Evolutionary conservation across 768 basidiomycete genomes (phyloP).

Genomic region (Leucocoprinus leucothites): DNA sequence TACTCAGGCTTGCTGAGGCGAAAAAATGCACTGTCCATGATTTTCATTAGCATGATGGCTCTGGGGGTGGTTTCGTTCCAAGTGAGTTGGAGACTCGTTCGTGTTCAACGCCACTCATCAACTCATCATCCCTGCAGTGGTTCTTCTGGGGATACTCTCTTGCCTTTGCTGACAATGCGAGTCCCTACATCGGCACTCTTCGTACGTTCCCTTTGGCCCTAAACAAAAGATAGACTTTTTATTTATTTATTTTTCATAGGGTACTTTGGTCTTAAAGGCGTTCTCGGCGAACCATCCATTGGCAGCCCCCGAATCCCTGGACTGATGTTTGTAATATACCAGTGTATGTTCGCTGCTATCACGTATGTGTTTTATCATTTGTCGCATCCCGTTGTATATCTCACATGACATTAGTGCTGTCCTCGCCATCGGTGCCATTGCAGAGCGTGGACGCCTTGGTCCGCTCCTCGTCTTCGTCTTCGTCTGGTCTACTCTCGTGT

Average conservation of each 20-base stretch:
- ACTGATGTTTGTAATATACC: slow-evolving; percentile 80
- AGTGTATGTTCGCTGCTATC: slow-evolving; percentile 88
- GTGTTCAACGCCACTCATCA: background rate
- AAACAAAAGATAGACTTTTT: background rate
- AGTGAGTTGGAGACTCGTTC: slow-evolving; percentile 45
- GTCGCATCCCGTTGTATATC: background rate
- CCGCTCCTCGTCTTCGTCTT: slow-evolving; percentile 91
- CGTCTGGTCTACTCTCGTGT: slow-evolving; percentile 84
- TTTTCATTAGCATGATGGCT: slow-evolving; percentile 66
- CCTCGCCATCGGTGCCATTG: slow-evolving; percentile 88
- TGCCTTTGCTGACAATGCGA: slow-evolving; percentile 78
- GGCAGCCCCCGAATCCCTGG: slow-evolving; percentile 71
- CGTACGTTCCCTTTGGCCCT: slow-evolving; percentile 38
- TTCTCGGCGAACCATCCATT: slow-evolving; percentile 71
- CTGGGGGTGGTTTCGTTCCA: slow-evolving; percentile 83
- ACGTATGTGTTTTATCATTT: slow-evolving; percentile 47
- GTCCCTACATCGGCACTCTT: slow-evolving; percentile 81
- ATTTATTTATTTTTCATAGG: slow-evolving; percentile 31
- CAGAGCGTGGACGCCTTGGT: slow-evolving; percentile 83
- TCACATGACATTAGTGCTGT: slow-evolving; percentile 56
- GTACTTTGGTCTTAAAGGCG: slow-evolving; percentile 81
- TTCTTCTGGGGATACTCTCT: slow-evolving; percentile 98
- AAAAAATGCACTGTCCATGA: slow-evolving; percentile 93
- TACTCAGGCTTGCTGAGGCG: slow-evolving; percentile 89
- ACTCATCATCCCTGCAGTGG: slow-evolving; percentile 53